A percentile compares a stretch with the other conserved stretches of the same genome.
These are phyloP conservation scores for Sporobolomyces phaffii DNA, from an alignment of 768 basidiomycete genomes.

Conservation along the genomic window DNA sequence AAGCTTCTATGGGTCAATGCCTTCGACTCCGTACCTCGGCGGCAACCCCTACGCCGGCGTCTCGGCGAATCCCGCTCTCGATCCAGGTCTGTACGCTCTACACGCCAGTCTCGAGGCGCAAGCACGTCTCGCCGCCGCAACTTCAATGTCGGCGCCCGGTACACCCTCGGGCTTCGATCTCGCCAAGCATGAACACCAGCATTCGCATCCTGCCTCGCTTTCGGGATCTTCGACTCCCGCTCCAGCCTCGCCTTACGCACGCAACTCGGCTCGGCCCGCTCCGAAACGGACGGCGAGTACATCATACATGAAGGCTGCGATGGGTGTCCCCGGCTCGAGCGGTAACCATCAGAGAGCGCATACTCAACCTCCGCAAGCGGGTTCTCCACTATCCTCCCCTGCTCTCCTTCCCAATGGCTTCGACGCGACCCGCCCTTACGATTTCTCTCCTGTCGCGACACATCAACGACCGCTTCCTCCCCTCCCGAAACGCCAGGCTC, in stretches of 20 bases:
- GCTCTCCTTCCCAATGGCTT: background rate
- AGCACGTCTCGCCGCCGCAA: slow-evolving; percentile 14
- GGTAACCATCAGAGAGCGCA: slow-evolving; percentile 2
- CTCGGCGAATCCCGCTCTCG: background rate
- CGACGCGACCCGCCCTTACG: background rate
- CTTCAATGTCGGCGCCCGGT: background rate
- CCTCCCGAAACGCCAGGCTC: slow-evolving; percentile 7
- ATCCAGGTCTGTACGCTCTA: slow-evolving; percentile 23
- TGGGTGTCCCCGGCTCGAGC: background rate
- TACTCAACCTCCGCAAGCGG: background rate
- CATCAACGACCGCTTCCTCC: slow-evolving; percentile 22
- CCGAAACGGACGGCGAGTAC: slow-evolving; percentile 9
- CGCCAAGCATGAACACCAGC: background rate
- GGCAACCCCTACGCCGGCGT: slow-evolving; percentile 6
- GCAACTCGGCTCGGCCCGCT: background rate
- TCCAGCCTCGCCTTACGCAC: background rate
- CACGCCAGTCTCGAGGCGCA: slow-evolving; percentile 33
- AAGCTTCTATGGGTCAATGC: background rate
- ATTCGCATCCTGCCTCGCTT: background rate
- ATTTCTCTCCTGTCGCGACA: background rate
- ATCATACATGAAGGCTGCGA: slow-evolving; percentile 26
- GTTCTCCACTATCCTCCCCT: slow-evolving; percentile 26
- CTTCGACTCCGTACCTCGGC: background rate
- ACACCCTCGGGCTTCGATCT: background rate
- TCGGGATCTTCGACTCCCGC: background rate